Percentiles rank a stretch among this genome's conserved stretches.
Conservation (phyloP, 306 rosid species). For the Acacia crassicarpa region DNA sequence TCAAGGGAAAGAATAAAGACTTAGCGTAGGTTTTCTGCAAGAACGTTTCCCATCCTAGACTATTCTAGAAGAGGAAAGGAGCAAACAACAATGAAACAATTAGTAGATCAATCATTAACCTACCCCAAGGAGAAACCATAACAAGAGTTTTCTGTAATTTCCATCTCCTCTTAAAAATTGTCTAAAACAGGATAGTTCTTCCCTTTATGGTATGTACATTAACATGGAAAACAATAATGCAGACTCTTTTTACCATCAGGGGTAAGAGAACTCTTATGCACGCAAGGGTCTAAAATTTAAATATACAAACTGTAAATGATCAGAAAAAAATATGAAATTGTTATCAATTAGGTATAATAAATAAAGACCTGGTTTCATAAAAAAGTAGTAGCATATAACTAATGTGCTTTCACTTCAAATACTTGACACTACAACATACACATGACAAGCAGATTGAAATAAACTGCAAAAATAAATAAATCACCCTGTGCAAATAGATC, state of each 20-base stretch:
- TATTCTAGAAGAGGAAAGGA: background rate
- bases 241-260: background rate
- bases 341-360: slow-evolving; percentile 5
- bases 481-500: background rate
- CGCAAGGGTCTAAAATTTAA: background rate
- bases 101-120: background rate
- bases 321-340: background rate
- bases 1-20: background rate
- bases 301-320: slow-evolving; percentile 1
- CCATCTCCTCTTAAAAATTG: background rate
- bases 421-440: background rate
- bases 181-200: background rate
- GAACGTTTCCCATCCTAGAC: background rate
- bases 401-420: slow-evolving; percentile 1
- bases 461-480: background rate
- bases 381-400: background rate
- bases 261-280: background rate
- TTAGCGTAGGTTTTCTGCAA: slow-evolving; percentile 12
- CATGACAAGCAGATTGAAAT: slow-evolving; percentile 13
- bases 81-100: background rate
- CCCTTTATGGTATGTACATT: background rate
- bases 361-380: background rate
- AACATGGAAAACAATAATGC: background rate
- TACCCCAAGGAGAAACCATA: slow-evolving; percentile 8
- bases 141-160: slow-evolving; percentile 13